Conservation (phyloP, 2,329 filamentous ascomycete species). For the Verticillium dahliae region DNA sequence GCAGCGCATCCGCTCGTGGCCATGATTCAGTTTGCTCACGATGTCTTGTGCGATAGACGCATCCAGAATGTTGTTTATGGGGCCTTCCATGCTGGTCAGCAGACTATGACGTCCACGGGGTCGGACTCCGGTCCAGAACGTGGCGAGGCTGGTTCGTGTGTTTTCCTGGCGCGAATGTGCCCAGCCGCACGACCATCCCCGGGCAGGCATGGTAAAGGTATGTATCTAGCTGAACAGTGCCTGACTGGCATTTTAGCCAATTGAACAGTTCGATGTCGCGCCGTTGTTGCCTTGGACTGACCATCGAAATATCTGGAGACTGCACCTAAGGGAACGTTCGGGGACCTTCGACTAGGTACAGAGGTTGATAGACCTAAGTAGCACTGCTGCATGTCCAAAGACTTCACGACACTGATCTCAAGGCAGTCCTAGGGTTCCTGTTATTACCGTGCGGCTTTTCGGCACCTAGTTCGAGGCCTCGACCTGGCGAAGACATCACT, state of each 20-base stretch:
- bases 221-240: not conserved
- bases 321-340: too few species aligned
- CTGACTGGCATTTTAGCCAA: not conserved
- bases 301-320: too few species aligned
- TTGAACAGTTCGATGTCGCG: too few species aligned
- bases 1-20: not conserved
- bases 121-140: not conserved
- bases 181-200: not conserved
- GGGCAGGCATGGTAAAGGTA: not conserved
- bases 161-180: not conserved
- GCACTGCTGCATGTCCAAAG: too few species aligned
- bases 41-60: not conserved
- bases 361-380: too few species aligned
- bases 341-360: too few species aligned
- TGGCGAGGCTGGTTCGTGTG: not conserved
- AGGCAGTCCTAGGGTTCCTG: too few species aligned
- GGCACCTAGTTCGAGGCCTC: not conserved
- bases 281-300: not conserved
- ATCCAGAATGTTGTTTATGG: not conserved
- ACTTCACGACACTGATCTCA: too few species aligned
- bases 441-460: too few species aligned
- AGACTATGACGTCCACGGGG: not conserved
- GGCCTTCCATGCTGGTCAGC: not conserved
- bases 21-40: not conserved
- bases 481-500: not conserved